Percentiles rank a stretch among this genome's conserved stretches.
These are phyloP conservation scores for Francoa sonchifolia DNA, from an alignment of 441 rosid genomes.

Conservation along the genomic window DNA sequence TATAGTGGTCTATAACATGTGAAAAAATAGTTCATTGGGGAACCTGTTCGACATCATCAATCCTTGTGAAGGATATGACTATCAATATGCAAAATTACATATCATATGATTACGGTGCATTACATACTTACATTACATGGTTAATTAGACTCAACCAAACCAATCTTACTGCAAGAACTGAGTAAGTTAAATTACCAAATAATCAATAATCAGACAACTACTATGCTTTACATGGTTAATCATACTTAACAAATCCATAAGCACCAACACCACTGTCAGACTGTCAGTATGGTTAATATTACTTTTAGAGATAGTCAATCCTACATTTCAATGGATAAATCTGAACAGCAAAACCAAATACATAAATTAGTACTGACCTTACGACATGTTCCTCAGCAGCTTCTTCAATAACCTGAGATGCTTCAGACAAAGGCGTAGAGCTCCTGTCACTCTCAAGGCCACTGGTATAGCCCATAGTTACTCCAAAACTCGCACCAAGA, in stretches of 20 bases:
- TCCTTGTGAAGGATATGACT: too few species aligned
- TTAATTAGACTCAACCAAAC: not conserved
- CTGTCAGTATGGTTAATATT: not conserved
- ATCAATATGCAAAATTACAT: too few species aligned
- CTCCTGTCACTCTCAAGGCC: constrained; percentile 53
- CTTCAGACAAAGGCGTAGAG: constrained; percentile 50
- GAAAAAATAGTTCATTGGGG: too few species aligned
- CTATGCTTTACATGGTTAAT: not conserved
- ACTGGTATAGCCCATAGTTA: constrained; percentile 23
- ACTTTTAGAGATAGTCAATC: not conserved
- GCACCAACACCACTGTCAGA: not conserved
- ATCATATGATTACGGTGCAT: too few species aligned
- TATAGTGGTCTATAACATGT: too few species aligned
- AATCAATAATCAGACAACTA: not conserved
- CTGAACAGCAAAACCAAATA: constrained; percentile 5
- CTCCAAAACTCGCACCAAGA: constrained; percentile 70
- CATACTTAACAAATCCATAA: not conserved
- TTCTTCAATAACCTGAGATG: constrained; percentile 52
- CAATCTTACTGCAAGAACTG: too few species aligned
- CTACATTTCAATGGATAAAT: not conserved
- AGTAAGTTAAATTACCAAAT: not conserved
- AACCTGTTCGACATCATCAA: too few species aligned
- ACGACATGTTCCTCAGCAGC: constrained; percentile 35
- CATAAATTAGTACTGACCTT: constrained; percentile 34
- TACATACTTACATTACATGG: too few species aligned